Conservation (phyloP, 805 yeast species). For the Dipodascus albidus region DNA sequence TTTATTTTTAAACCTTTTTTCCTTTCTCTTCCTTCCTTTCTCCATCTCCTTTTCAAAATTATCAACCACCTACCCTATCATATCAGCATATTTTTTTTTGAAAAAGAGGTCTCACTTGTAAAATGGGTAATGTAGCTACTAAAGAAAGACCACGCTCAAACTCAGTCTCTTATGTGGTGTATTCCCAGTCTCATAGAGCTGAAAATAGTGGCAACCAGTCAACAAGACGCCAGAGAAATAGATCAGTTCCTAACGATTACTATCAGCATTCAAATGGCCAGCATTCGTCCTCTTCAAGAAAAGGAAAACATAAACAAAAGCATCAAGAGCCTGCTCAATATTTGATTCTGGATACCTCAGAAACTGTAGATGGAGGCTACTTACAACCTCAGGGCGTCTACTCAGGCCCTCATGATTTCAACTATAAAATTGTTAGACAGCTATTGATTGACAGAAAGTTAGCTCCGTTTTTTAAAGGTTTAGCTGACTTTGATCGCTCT, state of each 20-base stretch:
- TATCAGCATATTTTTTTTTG: too few species aligned
- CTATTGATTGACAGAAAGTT: constrained; percentile 57
- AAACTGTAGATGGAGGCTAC: constrained; percentile 87
- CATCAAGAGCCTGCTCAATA: not conserved
- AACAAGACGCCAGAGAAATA: not conserved
- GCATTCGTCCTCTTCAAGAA: not conserved
- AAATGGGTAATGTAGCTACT: constrained; percentile 3
- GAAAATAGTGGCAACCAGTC: not conserved
- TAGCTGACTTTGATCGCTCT: constrained; percentile 60
- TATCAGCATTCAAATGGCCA: not conserved
- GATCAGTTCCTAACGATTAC: not conserved
- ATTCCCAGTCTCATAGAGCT: not conserved
- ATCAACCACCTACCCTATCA: not conserved
- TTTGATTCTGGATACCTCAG: constrained; percentile 27
- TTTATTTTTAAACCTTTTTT: not conserved
- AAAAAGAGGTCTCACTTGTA: not conserved
- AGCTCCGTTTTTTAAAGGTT: constrained; percentile 86
- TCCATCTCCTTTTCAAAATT: not conserved
- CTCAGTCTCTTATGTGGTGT: constrained; percentile 1
- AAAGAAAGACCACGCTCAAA: constrained; percentile 1
- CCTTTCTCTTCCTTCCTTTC: not conserved
- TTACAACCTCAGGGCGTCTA: constrained; percentile 89
- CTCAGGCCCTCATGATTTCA: constrained; percentile 61
- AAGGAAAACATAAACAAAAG: not conserved
- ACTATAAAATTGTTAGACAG: constrained; percentile 58